Conservation (phyloP, 108 stramenopile species). For the Nitzschia sp. region DNA sequence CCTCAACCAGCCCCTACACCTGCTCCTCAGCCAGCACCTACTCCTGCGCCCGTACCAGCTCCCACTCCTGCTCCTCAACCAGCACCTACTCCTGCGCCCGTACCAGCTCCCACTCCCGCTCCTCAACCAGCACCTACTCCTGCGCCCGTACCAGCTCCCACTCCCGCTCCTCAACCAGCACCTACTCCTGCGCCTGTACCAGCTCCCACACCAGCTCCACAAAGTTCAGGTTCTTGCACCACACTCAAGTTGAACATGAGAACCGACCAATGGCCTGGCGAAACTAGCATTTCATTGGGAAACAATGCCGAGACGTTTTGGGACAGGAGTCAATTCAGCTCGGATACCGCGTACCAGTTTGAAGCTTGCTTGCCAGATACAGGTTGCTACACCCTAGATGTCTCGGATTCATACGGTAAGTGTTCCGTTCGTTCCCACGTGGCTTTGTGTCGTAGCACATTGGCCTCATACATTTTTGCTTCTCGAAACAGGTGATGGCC, state of each 20-base stretch:
- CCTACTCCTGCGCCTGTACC: conserved; percentile 8
- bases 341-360: background rate
- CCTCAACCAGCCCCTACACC: conserved; percentile 2
- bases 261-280: conserved; percentile 5
- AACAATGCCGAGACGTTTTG: background rate
- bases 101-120: background rate
- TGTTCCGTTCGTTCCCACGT: background rate
- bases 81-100: background rate
- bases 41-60: background rate
- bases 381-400: background rate
- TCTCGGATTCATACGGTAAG: conserved; percentile 2
- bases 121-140: conserved; percentile 9
- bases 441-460: background rate
- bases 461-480: background rate
- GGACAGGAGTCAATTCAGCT: background rate
- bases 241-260: conserved; percentile 2
- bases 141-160: background rate
- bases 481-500: background rate
- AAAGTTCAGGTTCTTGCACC: background rate
- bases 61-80: background rate
- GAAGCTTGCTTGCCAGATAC: conserved; percentile 2
- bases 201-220: conserved; percentile 10
- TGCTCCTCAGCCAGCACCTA: background rate
- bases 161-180: conserved; percentile 1
- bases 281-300: background rate